A percentile compares a stretch with the other conserved stretches of the same genome.
phyloP scores from a whole-genome alignment of 106 monocot genomes.

The Apostasia shenzhenica region DNA sequence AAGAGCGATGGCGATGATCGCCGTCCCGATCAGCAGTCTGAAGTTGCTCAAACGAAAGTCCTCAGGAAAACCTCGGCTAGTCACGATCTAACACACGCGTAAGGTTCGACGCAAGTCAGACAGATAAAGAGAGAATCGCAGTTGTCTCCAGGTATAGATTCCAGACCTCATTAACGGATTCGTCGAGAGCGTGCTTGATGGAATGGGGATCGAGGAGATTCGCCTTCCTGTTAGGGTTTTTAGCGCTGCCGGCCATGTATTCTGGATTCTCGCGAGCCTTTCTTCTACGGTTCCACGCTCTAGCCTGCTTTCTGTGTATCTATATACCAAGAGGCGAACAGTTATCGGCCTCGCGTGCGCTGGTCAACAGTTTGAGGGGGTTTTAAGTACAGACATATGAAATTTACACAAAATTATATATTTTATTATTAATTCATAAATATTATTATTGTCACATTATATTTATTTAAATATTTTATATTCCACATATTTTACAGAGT shows the following conservation, averaged over 20 bases:
- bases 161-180: conserved; percentile 72
- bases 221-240: conserved; percentile 61
- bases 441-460: too few relatives aligned
- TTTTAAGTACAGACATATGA: too few relatives aligned
- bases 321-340: too few relatives aligned
- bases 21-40: conserved; percentile 52
- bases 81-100: conserved; percentile 52
- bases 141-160: background rate
- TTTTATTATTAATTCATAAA: too few relatives aligned
- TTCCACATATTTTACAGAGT: too few relatives aligned
- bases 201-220: conserved; percentile 81
- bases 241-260: conserved; percentile 34
- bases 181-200: conserved; percentile 90
- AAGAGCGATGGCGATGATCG: conserved; percentile 69
- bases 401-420: too few relatives aligned
- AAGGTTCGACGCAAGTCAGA: background rate
- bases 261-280: background rate
- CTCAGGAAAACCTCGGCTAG: conserved; percentile 61
- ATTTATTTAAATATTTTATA: too few relatives aligned
- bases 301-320: too few relatives aligned
- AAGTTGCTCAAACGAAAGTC: conserved; percentile 69
- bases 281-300: background rate
- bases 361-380: too few relatives aligned
- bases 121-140: background rate
- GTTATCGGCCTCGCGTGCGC: too few relatives aligned